phyloP scores from a whole-genome alignment of 208 protist species.

The Leishmania aethiopica region DNA sequence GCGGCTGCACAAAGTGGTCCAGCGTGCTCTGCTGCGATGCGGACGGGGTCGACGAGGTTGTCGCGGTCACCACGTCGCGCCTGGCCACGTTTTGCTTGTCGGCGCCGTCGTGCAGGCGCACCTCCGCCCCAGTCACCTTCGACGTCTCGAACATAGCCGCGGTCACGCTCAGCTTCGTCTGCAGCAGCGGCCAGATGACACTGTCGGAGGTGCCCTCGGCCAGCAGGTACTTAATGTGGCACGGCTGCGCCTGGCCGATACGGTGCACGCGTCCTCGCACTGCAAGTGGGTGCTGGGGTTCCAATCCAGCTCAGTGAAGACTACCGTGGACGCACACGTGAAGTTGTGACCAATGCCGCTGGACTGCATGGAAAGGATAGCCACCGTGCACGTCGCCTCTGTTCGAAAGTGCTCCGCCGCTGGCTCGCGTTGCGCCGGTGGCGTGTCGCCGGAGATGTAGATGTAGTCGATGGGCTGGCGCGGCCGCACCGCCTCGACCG shows the following conservation, averaged over 20 bases:
- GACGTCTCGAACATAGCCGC: slow-evolving; percentile 69
- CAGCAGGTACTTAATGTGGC: slow-evolving; percentile 94
- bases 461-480: slow-evolving; percentile 88
- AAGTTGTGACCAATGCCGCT: slow-evolving; percentile 97
- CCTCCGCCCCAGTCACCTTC: slow-evolving; percentile 21
- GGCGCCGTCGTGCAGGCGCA: slow-evolving; percentile 37
- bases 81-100: slow-evolving; percentile 50
- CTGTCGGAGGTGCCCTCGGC: slow-evolving; percentile 91
- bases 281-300: slow-evolving; percentile 96
- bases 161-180: slow-evolving; percentile 87
- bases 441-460: slow-evolving; percentile 91
- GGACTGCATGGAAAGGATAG: slow-evolving; percentile 94
- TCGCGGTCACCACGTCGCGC: slow-evolving; percentile 31
- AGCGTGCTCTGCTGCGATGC: slow-evolving; percentile 47
- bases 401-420: slow-evolving; percentile 81
- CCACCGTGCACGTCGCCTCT: slow-evolving; percentile 72
- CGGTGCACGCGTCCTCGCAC: slow-evolving; percentile 97
- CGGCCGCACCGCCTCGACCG: slow-evolving; percentile 69
- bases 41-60: slow-evolving; percentile 18
- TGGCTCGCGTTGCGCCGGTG: slow-evolving; percentile 61
- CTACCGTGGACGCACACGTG: slow-evolving; percentile 91
- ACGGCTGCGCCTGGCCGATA: slow-evolving; percentile 92
- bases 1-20: slow-evolving; percentile 43
- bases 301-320: slow-evolving; percentile 98
- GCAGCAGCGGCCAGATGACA: slow-evolving; percentile 91